Base-by-base conservation (phyloP, 768 basidiomycete species). In the Pleurotus tuoliensis region DNA sequence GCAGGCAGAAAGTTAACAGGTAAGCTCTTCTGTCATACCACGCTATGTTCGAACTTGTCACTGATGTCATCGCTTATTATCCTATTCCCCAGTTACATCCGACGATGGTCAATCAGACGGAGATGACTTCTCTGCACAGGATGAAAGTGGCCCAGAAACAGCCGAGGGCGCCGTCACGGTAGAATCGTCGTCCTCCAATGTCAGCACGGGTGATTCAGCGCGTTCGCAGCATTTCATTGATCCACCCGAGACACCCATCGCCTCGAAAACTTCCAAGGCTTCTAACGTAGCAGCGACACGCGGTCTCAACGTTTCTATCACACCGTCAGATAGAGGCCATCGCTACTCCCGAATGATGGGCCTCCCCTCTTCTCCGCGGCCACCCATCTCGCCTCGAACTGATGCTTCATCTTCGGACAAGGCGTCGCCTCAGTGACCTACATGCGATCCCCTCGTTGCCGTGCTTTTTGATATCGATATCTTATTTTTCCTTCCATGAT, bases 111-210 rank as follows among this genome's bases (percentile, higher is more conserved):
- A 79, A 49, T 89, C 86, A 4, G 90, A 90, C 50, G 82, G 80
- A 38, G 92, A 92, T 50, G 83, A 84, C 54, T 68, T 79, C 55
- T 88, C 86, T 3, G 65, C 82, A 20, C 80, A 83, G 41, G 88
- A 89, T 50, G 90, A 88, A 57, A 91, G 88, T 63, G 88, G 85
- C 25, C 81, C 86, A 38, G 90, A 92, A 62, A 82, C 82, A 15
- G 82, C 82, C 20, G 88, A 86, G 59, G 77, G 77, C 39, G 83
- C 85, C 47, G 71, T 67, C 16, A 78, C 77, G 40, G 66, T 72
- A 22, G 81, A 82, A 55, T 80, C 81, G 1, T 75, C 76, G 16
- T 15, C 51, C 22, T 22, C 51, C 41, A 41, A 53, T 40, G 6
- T 39, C 39, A 20, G 51, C 22, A 24, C 51, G 5, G 51, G 16